These are phyloP conservation scores for Taphrina communis DNA, from an alignment of 1,139 yeast species.

Conservation along the genomic window DNA sequence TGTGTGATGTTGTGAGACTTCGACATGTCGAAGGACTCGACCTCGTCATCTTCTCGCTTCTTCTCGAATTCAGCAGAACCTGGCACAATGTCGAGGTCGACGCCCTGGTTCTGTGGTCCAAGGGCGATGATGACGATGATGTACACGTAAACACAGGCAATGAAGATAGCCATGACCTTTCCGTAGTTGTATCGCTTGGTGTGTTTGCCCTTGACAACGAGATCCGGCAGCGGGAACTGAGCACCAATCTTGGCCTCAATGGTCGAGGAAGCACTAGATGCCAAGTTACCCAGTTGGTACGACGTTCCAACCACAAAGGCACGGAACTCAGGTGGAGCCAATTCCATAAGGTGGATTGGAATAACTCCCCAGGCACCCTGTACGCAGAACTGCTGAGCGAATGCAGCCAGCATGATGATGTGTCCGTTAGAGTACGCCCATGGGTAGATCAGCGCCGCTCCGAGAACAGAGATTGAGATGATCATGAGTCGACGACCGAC, in stretches of 20 bases:
- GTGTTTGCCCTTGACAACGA: conserved; percentile 44
- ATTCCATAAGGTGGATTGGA: conserved; percentile 77
- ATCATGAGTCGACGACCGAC: conserved; percentile 66
- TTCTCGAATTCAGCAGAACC: conserved; percentile 4
- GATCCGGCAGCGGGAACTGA: conserved; percentile 27
- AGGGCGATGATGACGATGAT: conserved; percentile 63
- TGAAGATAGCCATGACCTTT: conserved; percentile 78
- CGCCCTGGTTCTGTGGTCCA: conserved; percentile 66
- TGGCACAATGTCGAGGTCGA: conserved; percentile 23
- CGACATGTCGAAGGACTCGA: conserved; percentile 21
- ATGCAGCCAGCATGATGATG: conserved; percentile 68
- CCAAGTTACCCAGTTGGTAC: conserved; percentile 83
- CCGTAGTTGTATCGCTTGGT: conserved; percentile 58
- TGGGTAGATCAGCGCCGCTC: conserved; percentile 72
- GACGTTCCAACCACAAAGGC: conserved; percentile 73
- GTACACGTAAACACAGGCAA: conserved; percentile 76
- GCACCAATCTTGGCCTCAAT: conserved; percentile 79
- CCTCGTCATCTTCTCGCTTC: neutral
- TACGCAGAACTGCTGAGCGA: conserved; percentile 77
- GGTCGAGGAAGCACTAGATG: conserved; percentile 82
- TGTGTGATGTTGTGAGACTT: conserved; percentile 12
- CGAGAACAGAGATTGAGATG: conserved; percentile 65
- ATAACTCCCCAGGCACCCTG: conserved; percentile 91
- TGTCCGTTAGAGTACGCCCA: conserved; percentile 67
- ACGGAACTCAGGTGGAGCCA: conserved; percentile 73